phyloP scores from a whole-genome alignment of 2,329 filamentous ascomycete species.

The Trichophyton mentagrophytes region DNA sequence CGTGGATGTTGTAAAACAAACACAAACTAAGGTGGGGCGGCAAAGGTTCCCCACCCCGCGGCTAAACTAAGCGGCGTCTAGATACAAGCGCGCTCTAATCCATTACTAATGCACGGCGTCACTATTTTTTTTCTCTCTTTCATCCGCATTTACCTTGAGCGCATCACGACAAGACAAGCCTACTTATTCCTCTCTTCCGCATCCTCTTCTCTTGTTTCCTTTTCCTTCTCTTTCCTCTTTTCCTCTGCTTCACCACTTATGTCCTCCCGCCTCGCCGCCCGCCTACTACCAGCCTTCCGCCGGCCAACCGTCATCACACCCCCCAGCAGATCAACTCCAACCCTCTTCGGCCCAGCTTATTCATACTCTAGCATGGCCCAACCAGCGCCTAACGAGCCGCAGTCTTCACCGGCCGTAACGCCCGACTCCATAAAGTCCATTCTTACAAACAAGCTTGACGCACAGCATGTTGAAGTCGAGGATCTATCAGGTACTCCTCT shows the following conservation, averaged over 20 bases:
- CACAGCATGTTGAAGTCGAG: conserved; percentile 71
- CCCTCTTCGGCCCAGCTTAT: too few species aligned
- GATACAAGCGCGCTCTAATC: neutral
- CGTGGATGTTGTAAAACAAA: neutral
- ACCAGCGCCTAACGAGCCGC: conserved; percentile 18
- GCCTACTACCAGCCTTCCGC: neutral
- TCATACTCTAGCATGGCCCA: conserved; percentile 29
- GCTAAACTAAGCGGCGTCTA: neutral
- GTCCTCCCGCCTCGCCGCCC: conserved; percentile 8
- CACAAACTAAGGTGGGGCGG: neutral
- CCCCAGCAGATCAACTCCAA: conserved; percentile 18
- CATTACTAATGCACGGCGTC: neutral
- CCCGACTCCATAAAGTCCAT: conserved; percentile 57
- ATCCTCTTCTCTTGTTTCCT: neutral
- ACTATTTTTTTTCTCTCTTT: neutral
- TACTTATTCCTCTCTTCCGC: neutral
- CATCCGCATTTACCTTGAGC: neutral
- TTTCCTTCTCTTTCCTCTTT: neutral
- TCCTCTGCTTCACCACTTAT: conserved; percentile 8
- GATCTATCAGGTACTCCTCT: conserved; percentile 67
- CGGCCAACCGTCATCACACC: conserved; percentile 13
- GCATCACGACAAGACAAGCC: neutral
- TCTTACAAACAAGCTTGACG: conserved; percentile 56
- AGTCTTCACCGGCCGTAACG: conserved; percentile 47
- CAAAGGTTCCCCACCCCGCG: neutral